Conservation (phyloP, 305 asterid genomes). For the Fraxinus dipetala region DNA sequence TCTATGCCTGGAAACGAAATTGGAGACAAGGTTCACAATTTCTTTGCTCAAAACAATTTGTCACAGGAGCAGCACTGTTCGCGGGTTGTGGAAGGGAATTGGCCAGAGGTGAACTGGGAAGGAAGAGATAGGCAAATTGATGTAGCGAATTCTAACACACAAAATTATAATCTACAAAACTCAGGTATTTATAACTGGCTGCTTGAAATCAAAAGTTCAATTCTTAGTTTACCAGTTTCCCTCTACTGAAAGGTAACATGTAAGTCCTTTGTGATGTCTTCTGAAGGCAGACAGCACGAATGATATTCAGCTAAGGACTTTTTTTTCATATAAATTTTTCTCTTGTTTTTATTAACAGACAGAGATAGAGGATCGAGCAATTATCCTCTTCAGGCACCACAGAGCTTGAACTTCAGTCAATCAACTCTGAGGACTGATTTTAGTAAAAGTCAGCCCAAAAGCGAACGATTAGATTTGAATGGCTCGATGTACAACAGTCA, state of each 20-base stretch:
- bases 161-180: conserved; percentile 44
- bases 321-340: conserved; percentile 12
- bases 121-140: conserved; percentile 57
- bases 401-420: conserved; percentile 59
- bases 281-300: background rate
- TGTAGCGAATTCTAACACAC: conserved; percentile 35
- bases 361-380: conserved; percentile 58
- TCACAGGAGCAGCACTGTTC: conserved; percentile 63
- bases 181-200: conserved; percentile 43
- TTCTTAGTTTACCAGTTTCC: background rate
- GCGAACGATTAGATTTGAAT: conserved; percentile 58
- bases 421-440: conserved; percentile 57
- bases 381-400: conserved; percentile 47
- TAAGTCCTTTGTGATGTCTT: background rate
- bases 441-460: conserved; percentile 44
- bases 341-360: conserved; percentile 43
- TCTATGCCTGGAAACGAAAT: conserved; percentile 98
- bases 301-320: conserved; percentile 4
- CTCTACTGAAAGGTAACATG: background rate
- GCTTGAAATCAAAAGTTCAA: conserved; percentile 8
- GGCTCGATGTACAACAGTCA: conserved; percentile 65
- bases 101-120: conserved; percentile 62
- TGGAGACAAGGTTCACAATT: conserved; percentile 96
- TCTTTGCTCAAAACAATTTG: conserved; percentile 74
- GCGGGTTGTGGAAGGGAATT: conserved; percentile 52